A percentile compares a stretch with the other conserved stretches of the same genome.
These are phyloP conservation scores for Lophium mytilinum DNA, from an alignment of 495 filamentous ascomycete genomes.

Conservation along the genomic window DNA sequence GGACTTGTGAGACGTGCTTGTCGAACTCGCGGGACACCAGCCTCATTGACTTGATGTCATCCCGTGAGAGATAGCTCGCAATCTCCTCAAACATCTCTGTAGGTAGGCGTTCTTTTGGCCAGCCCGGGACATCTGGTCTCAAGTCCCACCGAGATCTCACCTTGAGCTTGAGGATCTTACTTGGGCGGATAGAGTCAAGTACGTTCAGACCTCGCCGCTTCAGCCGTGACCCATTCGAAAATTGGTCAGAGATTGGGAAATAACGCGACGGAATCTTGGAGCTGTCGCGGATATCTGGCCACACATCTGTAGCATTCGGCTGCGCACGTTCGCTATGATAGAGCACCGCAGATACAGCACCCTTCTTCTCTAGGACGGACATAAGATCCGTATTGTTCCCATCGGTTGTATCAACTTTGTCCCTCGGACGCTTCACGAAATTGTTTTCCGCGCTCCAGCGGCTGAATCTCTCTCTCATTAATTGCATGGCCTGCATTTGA, in stretches of 20 bases:
- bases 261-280: constrained; percentile 14
- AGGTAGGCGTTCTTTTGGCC: constrained; percentile 34
- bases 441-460: not conserved
- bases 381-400: not conserved
- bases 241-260: not conserved
- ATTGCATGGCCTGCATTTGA: not conserved
- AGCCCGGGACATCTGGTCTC: not conserved
- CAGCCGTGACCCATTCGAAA: not conserved
- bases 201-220: not conserved
- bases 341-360: constrained; percentile 10
- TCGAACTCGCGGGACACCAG: constrained; percentile 49
- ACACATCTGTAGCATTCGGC: constrained; percentile 18
- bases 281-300: constrained; percentile 16
- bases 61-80: constrained; percentile 38
- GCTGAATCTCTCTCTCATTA: not conserved
- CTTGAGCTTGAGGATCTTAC: constrained; percentile 2
- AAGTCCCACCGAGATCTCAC: not conserved
- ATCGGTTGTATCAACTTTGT: constrained; percentile 4
- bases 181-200: not conserved
- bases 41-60: constrained; percentile 43
- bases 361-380: constrained; percentile 1
- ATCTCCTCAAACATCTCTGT: constrained; percentile 46
- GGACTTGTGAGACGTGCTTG: constrained; percentile 35
- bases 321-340: constrained; percentile 6
- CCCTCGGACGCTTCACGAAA: constrained; percentile 6